Conservation (phyloP, 129 eudicot species). For the Chrysanthemum seticuspe region DNA sequence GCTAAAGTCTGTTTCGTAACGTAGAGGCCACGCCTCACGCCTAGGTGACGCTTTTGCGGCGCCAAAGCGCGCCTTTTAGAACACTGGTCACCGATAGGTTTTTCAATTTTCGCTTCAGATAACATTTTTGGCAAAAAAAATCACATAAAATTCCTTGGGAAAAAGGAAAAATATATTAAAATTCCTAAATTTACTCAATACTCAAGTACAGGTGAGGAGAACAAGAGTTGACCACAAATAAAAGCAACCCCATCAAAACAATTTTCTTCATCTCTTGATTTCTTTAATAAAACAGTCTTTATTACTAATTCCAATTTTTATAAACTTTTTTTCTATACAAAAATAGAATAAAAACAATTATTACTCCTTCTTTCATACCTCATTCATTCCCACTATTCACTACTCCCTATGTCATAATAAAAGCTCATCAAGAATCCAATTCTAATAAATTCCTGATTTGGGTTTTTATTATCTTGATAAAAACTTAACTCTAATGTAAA, state of each 20-base stretch:
- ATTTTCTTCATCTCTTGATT: constrained; percentile 13
- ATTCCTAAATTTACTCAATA: constrained; percentile 19
- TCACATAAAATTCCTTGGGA: not conserved
- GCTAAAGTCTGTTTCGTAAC: no score
- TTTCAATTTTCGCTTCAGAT: no score
- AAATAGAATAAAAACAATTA: constrained; percentile 16
- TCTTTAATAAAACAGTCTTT: not conserved
- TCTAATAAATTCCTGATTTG: constrained; percentile 21
- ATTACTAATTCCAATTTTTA: no score
- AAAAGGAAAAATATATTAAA: not conserved
- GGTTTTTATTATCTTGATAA: constrained; percentile 14
- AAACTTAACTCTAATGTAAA: constrained; percentile 20
- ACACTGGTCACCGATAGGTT: no score
- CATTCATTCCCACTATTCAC: constrained; percentile 23
- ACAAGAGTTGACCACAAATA: constrained; percentile 22
- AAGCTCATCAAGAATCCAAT: no score
- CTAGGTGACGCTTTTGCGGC: no score
- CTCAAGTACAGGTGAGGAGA: constrained; percentile 18
- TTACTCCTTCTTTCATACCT: constrained; percentile 27
- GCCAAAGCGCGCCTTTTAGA: no score
- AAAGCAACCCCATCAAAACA: constrained; percentile 10
- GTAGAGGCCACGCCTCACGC: no score
- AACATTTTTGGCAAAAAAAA: no score
- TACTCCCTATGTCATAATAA: not conserved
- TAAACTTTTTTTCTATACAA: not conserved